Base-by-base conservation (phyloP, 1,284 basidiomycete species). In the Ustilago lituana region DNA sequence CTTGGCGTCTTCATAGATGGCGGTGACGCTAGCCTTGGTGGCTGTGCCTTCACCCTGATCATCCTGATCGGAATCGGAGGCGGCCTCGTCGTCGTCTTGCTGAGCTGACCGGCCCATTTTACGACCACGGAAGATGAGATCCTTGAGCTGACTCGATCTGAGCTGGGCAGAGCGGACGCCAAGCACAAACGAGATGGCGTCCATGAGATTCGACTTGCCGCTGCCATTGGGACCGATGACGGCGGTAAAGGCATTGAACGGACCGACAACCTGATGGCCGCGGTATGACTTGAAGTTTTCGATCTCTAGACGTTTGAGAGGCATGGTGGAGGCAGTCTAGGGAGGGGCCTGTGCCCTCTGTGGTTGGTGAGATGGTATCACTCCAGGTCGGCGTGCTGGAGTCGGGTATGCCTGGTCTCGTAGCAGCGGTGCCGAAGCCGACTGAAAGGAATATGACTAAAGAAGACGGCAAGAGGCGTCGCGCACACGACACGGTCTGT, bases 131-230 rank as follows among this genome's bases (percentile, higher is more conserved):
- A 97, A 98, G 11, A 99, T 91, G 39, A 98, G 86, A 82, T 98
- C 96, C 76, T 91, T 93, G 29, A 98, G 86, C 77, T 98, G 94
- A 46, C 91, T 92, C 75, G 91, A 93, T 40, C 96, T 88, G 20
- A 99, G 87, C 75, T 98, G 93, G 1, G 90, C 90, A 54, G 91
- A 93, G 84, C 94, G 93, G 43, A 98, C 91, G 27, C 96, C 95
- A 9, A 99, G 89, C 5, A 98, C 96, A 82, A 98, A 98, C 3
- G 96, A 98, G 74, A 99, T 97, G 54, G 96, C 96, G 82, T 99
- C 96, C 96, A 98, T 98, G 66, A 98, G 88, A 82, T 99, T 99
- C 31, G 93, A 95, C 83, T 99, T 98, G 69, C 96, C 96, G 4
- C 94, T 94, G 57, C 96, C 96, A 89, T 99, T 98, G 39, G 96